Evolutionary conservation across 768 basidiomycete species (phyloP), one percentile per base, ranked within the genome.

Genomic region (Boletus bicolor): DNA sequence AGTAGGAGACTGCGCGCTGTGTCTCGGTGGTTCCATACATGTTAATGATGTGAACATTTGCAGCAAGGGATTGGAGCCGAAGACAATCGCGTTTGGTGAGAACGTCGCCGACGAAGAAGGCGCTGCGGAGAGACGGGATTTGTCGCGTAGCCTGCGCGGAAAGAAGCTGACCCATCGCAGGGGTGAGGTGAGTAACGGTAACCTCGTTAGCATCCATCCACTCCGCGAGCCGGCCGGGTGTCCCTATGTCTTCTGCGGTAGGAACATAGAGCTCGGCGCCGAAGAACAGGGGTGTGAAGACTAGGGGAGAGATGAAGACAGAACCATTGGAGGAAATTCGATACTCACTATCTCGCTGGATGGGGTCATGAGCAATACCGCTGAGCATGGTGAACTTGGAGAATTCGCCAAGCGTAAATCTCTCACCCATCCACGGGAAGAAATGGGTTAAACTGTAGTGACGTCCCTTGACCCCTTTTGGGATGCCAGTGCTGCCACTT

Each of bases 11-110:
- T 2, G 97, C 97, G 50, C 97, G 91, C 71, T 99, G 97, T 8
- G 97, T 98, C 74, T 99, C 97, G 21, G 97, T 99, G 7, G 97
- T 98, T 15, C 97, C 97, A 71, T 98, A 99, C 97, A 99, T 99
- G 79, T 99, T 99, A 73, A 98, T 87, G 68, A 99, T 98, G 35
- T 85, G 79, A 14, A 95, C 93, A 64, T 98, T 97, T 12, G 84
- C 76, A 2, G 96, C 97, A 46, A 99, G 86, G 2, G 90, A 80
- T 70, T 99, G 97, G 3, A 99, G 81, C 36, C 97, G 90, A 41
- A 89, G 83, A 66, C 96, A 98, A 71, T 99, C 97, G 43, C 97
- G 90, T 73, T 98, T 99, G 57, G 97, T 98, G 53, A 99, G 85
- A 42, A 98, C 86, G 68, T 99, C 97, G n/a, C 97, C 97, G 44